phyloP scores from a whole-genome alignment of 371 early-diverging fungal species.

The Chytridium lagenaria region DNA sequence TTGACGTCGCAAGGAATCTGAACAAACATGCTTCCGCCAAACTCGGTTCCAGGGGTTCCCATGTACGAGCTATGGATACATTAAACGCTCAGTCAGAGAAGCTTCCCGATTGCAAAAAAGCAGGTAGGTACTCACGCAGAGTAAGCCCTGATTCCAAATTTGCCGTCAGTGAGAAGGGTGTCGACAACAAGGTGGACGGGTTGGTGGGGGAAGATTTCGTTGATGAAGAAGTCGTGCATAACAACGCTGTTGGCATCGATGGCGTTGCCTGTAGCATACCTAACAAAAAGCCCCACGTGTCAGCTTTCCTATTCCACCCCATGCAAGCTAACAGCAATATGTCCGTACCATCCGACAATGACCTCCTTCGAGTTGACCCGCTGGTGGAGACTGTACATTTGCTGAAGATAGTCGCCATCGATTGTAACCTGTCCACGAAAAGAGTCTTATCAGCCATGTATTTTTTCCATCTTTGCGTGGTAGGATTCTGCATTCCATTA shows the following conservation, averaged over 20 bases:
- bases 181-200: conserved; percentile 91
- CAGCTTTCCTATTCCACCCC: background rate
- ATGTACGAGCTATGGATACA: conserved; percentile 65
- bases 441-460: too few species aligned
- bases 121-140: too few species aligned
- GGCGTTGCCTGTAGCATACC: conserved; percentile 73
- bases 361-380: conserved; percentile 88
- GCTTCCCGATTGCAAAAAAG: too few species aligned
- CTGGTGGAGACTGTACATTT: conserved; percentile 86
- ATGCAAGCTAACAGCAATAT: background rate
- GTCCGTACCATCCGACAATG: conserved; percentile 84
- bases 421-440: conserved; percentile 68
- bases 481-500: too few species aligned
- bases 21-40: conserved; percentile 76
- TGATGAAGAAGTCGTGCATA: conserved; percentile 86
- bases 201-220: conserved; percentile 70
- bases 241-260: conserved; percentile 80
- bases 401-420: conserved; percentile 88
- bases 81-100: background rate
- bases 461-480: too few species aligned
- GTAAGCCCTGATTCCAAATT: conserved; percentile 79
- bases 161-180: conserved; percentile 68
- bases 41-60: conserved; percentile 71
- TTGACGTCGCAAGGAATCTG: conserved; percentile 87
- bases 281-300: too few species aligned